phyloP scores from a whole-genome alignment of 2,329 filamentous ascomycete genomes.

The Magnaporthiopsis rhizophila region DNA sequence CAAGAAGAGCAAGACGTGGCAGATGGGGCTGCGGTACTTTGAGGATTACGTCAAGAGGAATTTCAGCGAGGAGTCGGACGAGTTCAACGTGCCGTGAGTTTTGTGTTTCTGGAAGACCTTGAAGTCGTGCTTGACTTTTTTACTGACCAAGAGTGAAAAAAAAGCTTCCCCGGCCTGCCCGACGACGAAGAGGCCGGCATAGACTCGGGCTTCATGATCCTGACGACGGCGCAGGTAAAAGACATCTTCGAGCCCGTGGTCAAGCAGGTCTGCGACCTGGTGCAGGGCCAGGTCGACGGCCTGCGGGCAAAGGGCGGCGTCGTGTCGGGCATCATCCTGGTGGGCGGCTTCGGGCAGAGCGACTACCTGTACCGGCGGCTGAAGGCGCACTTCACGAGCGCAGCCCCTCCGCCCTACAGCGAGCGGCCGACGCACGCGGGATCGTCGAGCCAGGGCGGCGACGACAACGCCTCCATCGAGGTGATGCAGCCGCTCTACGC shows the following conservation, averaged over 20 bases:
- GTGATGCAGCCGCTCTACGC: slow-evolving; percentile 78
- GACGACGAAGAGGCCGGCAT: slow-evolving; percentile 69
- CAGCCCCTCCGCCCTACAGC: slow-evolving; percentile 54
- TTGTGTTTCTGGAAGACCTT: too few species aligned
- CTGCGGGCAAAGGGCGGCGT: slow-evolving; percentile 54
- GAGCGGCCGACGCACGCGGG: slow-evolving; percentile 61
- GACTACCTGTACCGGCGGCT: slow-evolving; percentile 67
- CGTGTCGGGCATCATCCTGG: slow-evolving; percentile 68
- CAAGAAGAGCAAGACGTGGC: slow-evolving; percentile 74
- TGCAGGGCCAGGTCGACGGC: slow-evolving; percentile 57
- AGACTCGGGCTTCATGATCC: slow-evolving; percentile 68
- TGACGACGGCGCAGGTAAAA: slow-evolving; percentile 62
- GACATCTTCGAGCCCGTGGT: slow-evolving; percentile 70
- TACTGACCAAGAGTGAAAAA: background rate
- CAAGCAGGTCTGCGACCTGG: slow-evolving; percentile 59
- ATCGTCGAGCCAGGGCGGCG: slow-evolving; percentile 22
- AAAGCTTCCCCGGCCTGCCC: slow-evolving; percentile 59
- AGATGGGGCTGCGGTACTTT: slow-evolving; percentile 70
- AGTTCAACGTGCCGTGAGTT: slow-evolving; percentile 65
- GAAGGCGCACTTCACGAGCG: slow-evolving; percentile 58
- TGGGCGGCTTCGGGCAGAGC: slow-evolving; percentile 75
- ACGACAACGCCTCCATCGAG: slow-evolving; percentile 54
- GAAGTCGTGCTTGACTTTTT: background rate
- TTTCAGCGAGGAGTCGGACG: slow-evolving; percentile 69
- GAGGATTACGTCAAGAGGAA: slow-evolving; percentile 81